These are phyloP conservation scores for Alternaria burnsii DNA, from an alignment of 2,329 filamentous ascomycete species.

Conservation along the genomic window DNA sequence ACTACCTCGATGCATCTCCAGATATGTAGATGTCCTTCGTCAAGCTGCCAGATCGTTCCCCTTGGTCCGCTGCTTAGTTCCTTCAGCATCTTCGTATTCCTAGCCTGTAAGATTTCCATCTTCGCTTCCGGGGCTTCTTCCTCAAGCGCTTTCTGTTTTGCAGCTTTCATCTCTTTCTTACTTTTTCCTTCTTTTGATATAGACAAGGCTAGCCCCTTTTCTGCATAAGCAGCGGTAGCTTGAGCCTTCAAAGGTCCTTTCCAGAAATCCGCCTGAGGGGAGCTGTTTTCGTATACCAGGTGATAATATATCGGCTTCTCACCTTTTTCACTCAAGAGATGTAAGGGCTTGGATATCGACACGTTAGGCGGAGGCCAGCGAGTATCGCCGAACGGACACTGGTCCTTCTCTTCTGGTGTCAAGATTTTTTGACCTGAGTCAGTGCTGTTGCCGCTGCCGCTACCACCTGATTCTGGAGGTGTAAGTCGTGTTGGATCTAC, in stretches of 20 bases:
- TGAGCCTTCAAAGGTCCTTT: not conserved
- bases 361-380: conserved; percentile 7
- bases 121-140: not conserved
- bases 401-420: not conserved
- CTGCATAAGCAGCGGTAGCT: not conserved
- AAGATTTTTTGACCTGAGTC: not conserved
- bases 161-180: not conserved
- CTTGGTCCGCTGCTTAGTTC: conserved; percentile 4
- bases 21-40: not conserved
- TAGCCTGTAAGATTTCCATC: conserved; percentile 1
- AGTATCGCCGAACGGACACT: conserved; percentile 8
- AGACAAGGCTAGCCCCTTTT: not conserved
- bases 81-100: conserved; percentile 3
- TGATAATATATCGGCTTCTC: conserved; percentile 12
- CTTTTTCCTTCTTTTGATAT: not conserved
- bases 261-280: conserved; percentile 8
- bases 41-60: conserved; percentile 13
- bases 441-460: not conserved
- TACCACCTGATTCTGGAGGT: not conserved
- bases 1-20: conserved; percentile 11
- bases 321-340: not conserved
- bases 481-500: not conserved
- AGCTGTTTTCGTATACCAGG: conserved; percentile 12
- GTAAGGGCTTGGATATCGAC: conserved; percentile 5
- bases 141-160: not conserved